These are phyloP conservation scores for Curvularia hawaiiensis DNA, from an alignment of 2,329 filamentous ascomycete genomes.

Conservation along the genomic window DNA sequence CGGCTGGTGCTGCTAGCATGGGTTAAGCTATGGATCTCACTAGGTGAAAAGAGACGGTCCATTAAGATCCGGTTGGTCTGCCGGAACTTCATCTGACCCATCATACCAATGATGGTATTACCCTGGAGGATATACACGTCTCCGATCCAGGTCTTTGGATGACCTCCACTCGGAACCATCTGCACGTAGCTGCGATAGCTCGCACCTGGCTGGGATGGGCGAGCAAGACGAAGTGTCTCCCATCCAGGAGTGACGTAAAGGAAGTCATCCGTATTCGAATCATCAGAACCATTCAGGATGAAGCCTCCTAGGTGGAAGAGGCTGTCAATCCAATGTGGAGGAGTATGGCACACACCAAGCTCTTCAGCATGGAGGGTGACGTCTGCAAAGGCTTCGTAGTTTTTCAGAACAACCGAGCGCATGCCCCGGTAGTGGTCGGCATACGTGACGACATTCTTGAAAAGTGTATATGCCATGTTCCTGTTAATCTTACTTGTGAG, in stretches of 20 bases:
- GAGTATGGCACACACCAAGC: no score
- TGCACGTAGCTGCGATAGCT: constrained; percentile 4
- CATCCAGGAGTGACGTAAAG: neutral
- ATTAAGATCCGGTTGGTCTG: neutral
- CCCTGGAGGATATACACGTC: constrained; percentile 1
- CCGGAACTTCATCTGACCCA: neutral
- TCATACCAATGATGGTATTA: constrained; percentile 3
- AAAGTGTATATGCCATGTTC: no score
- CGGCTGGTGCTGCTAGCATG: no score
- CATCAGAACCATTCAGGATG: neutral
- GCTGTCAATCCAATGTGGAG: constrained; percentile 3
- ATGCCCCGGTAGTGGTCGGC: no score
- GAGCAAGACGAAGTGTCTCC: neutral
- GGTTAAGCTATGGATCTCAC: no score
- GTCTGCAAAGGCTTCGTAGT: no score
- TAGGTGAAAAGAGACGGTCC: neutral
- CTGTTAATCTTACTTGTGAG: no score
- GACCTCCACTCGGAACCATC: neutral
- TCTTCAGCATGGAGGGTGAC: no score
- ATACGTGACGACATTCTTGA: no score
- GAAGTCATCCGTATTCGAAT: neutral
- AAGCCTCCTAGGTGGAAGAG: constrained; percentile 4
- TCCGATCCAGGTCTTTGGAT: neutral
- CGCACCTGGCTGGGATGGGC: neutral
- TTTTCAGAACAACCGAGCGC: no score